Evolutionary conservation across 805 yeast species (phyloP).

Genomic region (Cyberlindnera mrakii): DNA sequence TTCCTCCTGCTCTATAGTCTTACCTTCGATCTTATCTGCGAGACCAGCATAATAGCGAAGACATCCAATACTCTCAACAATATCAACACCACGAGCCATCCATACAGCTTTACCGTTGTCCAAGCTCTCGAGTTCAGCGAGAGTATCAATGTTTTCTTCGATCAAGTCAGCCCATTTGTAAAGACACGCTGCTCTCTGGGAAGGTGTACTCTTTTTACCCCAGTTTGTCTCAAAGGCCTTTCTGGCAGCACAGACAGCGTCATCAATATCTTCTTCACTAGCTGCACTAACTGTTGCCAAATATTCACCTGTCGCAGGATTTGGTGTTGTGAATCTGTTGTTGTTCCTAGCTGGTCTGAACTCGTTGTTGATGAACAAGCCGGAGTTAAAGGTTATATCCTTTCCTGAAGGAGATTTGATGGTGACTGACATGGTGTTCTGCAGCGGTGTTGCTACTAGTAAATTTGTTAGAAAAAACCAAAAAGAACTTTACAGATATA

Average conservation of each 20-base stretch:
- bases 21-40: conserved; percentile 62
- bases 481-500: no score
- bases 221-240: conserved; percentile 57
- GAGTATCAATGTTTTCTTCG: conserved; percentile 53
- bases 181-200: conserved; percentile 43
- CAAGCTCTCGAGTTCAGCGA: conserved; percentile 62
- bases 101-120: conserved; percentile 71
- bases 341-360: neutral
- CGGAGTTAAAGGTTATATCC: no score
- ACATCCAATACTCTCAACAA: conserved; percentile 52
- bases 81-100: conserved; percentile 61
- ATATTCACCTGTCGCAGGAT: no score
- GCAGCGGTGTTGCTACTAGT: no score
- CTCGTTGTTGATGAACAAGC: no score
- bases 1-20: conserved; percentile 52
- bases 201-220: conserved; percentile 56
- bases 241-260: conserved; percentile 38
- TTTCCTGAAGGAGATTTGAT: no score
- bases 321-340: no score
- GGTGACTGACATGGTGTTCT: no score
- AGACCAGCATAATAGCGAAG: conserved; percentile 65
- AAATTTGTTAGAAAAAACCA: no score
- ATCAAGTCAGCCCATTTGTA: conserved; percentile 60
- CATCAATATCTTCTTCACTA: conserved; percentile 10
- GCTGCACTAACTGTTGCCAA: conserved; percentile 15